Percentiles rank a stretch among this genome's conserved stretches.
Conservation (phyloP, 2,329 filamentous ascomycete genomes). For the Penicillium thymicola region DNA sequence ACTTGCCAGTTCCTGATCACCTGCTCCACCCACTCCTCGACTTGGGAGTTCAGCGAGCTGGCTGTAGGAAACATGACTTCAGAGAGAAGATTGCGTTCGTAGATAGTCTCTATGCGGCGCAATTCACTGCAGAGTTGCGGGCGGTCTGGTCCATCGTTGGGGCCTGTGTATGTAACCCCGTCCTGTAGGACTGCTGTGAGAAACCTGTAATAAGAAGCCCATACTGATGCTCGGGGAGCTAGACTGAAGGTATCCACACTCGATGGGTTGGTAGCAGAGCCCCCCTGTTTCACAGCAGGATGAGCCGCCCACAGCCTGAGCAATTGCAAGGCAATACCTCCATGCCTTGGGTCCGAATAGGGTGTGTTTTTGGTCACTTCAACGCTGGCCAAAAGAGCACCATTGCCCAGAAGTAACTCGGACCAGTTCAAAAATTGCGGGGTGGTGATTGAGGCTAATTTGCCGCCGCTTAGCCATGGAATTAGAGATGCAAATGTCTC, state of each 20-base stretch:
- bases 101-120: conserved; percentile 72
- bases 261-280: conserved; percentile 15
- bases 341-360: conserved; percentile 24
- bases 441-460: conserved; percentile 45
- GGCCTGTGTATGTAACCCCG: conserved; percentile 36
- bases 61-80: conserved; percentile 84
- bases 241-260: conserved; percentile 20
- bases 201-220: conserved; percentile 79
- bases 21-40: conserved; percentile 77
- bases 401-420: conserved; percentile 71
- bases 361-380: conserved; percentile 34
- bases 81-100: conserved; percentile 72
- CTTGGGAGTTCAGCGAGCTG: conserved; percentile 70
- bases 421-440: conserved; percentile 73
- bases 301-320: conserved; percentile 49
- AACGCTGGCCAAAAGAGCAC: conserved; percentile 66
- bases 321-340: conserved; percentile 43
- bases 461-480: conserved; percentile 53
- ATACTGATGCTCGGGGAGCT: conserved; percentile 54
- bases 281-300: conserved; percentile 33
- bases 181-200: conserved; percentile 72
- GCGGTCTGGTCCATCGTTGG: conserved; percentile 45
- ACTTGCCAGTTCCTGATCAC: conserved; percentile 83
- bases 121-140: conserved; percentile 71
- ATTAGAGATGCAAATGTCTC: conserved; percentile 64